Conservation (phyloP, 371 early-diverging fungal genomes). For the Rhizopus arrhizus region DNA sequence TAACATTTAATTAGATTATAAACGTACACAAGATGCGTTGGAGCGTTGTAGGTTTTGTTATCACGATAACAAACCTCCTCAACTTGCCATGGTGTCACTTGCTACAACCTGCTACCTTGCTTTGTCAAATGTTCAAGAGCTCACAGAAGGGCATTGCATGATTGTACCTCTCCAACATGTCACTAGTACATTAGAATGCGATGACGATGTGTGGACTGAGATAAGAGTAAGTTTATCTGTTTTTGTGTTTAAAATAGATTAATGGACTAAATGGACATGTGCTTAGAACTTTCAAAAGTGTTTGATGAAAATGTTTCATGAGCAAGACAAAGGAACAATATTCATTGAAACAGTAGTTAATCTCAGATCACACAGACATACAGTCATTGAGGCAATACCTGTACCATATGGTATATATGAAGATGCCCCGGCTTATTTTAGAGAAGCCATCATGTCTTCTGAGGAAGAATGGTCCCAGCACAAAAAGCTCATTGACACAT, state of each 20-base stretch:
- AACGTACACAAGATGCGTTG: constrained; percentile 67
- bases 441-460: constrained; percentile 74
- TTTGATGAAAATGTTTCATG: constrained; percentile 80
- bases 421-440: constrained; percentile 85
- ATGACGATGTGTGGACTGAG: constrained; percentile 93
- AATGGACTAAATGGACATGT: neutral
- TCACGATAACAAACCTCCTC: constrained; percentile 65
- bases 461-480: constrained; percentile 96
- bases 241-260: neutral
- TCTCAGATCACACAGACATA: constrained; percentile 75
- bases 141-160: constrained; percentile 85
- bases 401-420: constrained; percentile 77
- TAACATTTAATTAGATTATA: constrained; percentile 56
- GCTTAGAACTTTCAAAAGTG: constrained; percentile 91
- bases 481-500: constrained; percentile 84
- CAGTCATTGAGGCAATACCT: constrained; percentile 89
- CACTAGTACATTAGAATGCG: constrained; percentile 79
- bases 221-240: constrained; percentile 61
- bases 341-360: constrained; percentile 90
- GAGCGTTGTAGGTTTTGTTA: constrained; percentile 80
- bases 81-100: constrained; percentile 74
- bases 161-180: constrained; percentile 91
- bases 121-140: constrained; percentile 72
- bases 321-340: constrained; percentile 69
- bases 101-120: constrained; percentile 82